Evolutionary conservation across 208 protist genomes (phyloP), one percentile per base, ranked within the genome.

Genomic region (Crithidia sp.): DNA sequence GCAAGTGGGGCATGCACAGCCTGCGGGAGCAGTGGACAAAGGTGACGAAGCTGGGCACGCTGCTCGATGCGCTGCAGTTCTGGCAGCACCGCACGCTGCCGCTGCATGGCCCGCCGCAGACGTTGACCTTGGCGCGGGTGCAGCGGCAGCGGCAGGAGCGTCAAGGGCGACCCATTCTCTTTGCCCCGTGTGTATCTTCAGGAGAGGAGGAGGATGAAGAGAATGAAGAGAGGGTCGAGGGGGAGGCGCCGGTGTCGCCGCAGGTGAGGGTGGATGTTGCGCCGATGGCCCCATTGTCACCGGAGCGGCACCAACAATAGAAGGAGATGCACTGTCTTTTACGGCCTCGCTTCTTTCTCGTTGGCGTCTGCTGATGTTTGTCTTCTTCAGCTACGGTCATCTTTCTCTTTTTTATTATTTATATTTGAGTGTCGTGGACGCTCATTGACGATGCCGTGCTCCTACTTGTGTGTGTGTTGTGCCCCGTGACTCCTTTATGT

Each of bases 21-120:
- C 81, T 93, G 44, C 68, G 83, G 28, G 71, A 82, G 67, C 91
- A 95, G 80, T 93, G 91, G 91, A 85, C 91, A 3, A 95, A 95
- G 66, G 76, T 86, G 13, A 95, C 91, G 36, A 84, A 85, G 64
- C 71, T 95, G 19, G 88, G 87, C 44, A 83, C 83, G 0, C 65
- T 92, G 47, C 69, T 92, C 13, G 83, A 92, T 37, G 70, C 77
- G 36, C 63, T 91, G 59, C 69, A 73, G 66, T 82, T 79, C 59
- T 79, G 83, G 65, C 76, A 76, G 56, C 66, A 77, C 39, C 72
- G 69, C 44, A 67, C 57, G 2, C 39, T 73, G n/a, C 80, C 68
- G 14, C 71, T 86, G 49, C 72, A 76, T 8, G 71, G 76, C 8
- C 54, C 84, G 0, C 84, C 84, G 41, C 56, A 55, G n/a, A 47